A percentile compares a stretch with the other conserved stretches of the same genome.
Evolutionary conservation across 495 filamentous ascomycete species (phyloP).

Genomic region (Penicillium samsonianum): DNA sequence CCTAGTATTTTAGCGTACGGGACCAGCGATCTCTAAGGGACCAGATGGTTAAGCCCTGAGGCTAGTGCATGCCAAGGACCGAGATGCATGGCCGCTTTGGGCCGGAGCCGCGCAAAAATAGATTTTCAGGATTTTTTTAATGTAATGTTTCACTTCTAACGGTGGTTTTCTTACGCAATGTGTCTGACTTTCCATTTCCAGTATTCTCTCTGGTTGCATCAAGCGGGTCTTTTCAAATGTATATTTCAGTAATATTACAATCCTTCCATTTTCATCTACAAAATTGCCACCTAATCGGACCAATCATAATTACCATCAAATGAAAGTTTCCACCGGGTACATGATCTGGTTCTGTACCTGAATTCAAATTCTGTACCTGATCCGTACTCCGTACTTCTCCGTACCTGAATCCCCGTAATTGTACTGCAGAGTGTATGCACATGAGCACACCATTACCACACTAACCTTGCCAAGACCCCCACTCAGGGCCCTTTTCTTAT

Average conservation of each 20-base stretch:
- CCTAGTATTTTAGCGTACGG: not conserved
- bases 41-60: slow-evolving; percentile 9
- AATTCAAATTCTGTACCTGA: not conserved
- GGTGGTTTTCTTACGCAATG: not conserved
- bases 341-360: slow-evolving; percentile 6
- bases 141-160: not conserved
- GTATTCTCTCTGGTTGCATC: slow-evolving; percentile 5
- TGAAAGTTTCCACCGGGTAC: not conserved
- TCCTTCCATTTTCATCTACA: not conserved
- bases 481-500: slow-evolving; percentile 2
- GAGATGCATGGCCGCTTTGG: slow-evolving; percentile 5
- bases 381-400: no score
- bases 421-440: not conserved
- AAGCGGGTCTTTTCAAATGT: not conserved
- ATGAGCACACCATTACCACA: slow-evolving; percentile 3
- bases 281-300: not conserved
- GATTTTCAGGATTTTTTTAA: not conserved
- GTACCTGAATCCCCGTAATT: not conserved
- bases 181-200: not conserved
- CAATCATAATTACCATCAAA: not conserved
- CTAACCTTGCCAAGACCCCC: not conserved
- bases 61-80: slow-evolving; percentile 9
- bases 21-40: slow-evolving; percentile 1
- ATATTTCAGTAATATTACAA: not conserved
- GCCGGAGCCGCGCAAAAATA: slow-evolving; percentile 6